phyloP scores from a whole-genome alignment of 257 asterid genomes.

The Linderniella brevidens region DNA sequence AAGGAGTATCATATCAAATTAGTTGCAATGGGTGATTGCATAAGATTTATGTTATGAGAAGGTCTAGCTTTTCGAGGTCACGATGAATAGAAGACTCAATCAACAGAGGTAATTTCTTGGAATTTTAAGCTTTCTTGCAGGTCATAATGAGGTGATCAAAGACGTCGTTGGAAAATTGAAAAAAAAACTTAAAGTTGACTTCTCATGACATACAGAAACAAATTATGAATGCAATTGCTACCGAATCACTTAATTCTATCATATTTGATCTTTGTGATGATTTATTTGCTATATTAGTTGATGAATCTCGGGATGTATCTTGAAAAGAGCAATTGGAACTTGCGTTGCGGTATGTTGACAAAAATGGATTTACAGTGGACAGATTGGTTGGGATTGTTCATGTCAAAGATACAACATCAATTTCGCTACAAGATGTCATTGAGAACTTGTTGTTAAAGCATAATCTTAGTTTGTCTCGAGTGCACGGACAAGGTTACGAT shows the following conservation, averaged over 20 bases:
- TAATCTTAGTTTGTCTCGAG: background rate
- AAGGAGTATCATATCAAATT: too few species aligned
- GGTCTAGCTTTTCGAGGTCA: conserved; percentile 5
- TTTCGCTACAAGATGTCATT: background rate
- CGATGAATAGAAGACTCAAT: conserved; percentile 4
- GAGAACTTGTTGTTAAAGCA: background rate
- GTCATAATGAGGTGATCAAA: conserved; percentile 2
- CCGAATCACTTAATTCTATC: background rate
- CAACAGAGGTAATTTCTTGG: too few species aligned
- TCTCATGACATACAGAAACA: conserved; percentile 2
- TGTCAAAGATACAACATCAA: conserved; percentile 3
- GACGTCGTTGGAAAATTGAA: conserved; percentile 1
- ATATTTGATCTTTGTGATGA: background rate
- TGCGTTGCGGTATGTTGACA: conserved; percentile 5
- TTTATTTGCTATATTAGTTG: conserved; percentile 7
- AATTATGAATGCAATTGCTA: background rate
- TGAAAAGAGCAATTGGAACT: conserved; percentile 8
- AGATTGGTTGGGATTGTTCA: conserved; percentile 6
- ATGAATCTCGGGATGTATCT: conserved; percentile 9
- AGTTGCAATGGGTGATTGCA: background rate
- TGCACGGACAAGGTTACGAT: conserved; percentile 7
- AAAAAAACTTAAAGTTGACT: background rate
- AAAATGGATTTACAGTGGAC: background rate
- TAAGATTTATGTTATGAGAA: background rate
- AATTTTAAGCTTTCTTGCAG: background rate